Conservation (phyloP, 179 eudicot species). For the Sideroxylon spinosum region DNA sequence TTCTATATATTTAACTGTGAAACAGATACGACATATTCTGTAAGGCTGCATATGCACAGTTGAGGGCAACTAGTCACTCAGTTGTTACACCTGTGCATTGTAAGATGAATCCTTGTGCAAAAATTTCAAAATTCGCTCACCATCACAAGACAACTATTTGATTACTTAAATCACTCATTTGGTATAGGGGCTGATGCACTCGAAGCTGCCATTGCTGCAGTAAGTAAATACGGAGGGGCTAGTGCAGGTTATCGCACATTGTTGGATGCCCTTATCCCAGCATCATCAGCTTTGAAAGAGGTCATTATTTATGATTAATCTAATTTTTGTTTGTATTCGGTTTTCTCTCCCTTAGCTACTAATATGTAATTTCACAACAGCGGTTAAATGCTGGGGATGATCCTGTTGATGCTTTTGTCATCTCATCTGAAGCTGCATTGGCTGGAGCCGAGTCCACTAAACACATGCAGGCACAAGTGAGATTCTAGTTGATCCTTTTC, state of each 20-base stretch:
- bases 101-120: constrained; percentile 28
- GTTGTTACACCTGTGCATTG: constrained; percentile 49
- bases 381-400: constrained; percentile 67
- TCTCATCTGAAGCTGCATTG: constrained; percentile 79
- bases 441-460: constrained; percentile 85
- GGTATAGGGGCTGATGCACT: constrained; percentile 76
- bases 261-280: constrained; percentile 95
- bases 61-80: constrained; percentile 47
- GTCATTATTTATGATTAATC: constrained; percentile 30
- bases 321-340: not conserved
- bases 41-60: constrained; percentile 74
- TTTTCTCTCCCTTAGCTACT: constrained; percentile 17
- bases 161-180: constrained; percentile 19
- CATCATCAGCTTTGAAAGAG: constrained; percentile 66
- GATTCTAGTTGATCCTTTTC: constrained; percentile 5
- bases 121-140: not conserved
- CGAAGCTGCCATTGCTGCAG: constrained; percentile 79
- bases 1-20: constrained; percentile 10
- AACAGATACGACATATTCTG: constrained; percentile 77
- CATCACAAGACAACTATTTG: not conserved
- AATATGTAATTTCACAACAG: constrained; percentile 38
- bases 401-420: constrained; percentile 67
- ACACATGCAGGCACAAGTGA: constrained; percentile 84
- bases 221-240: constrained; percentile 93
- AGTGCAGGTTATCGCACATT: constrained; percentile 84